Evolutionary conservation across 805 yeast genomes (phyloP).

Genomic region (Isabelozyma rhagii): DNA sequence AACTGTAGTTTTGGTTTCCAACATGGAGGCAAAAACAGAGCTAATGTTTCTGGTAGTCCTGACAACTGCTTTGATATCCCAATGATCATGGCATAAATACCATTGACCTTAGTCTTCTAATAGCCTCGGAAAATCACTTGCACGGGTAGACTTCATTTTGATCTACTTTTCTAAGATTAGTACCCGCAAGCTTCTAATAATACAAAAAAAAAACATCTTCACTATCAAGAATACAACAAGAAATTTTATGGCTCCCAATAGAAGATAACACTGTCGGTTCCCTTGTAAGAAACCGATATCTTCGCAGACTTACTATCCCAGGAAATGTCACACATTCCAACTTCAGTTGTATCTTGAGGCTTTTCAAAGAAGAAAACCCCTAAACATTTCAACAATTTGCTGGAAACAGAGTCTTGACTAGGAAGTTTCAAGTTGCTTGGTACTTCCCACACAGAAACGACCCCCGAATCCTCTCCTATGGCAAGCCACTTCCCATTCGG

Average conservation of each 20-base stretch:
- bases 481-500: conserved; percentile 49
- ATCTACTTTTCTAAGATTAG: no score
- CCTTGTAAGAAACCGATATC: conserved; percentile 33
- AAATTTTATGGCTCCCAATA: conserved; percentile 7
- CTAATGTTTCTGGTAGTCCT: no score
- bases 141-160: no score
- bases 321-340: conserved; percentile 35
- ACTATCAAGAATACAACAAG: neutral
- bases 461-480: conserved; percentile 66
- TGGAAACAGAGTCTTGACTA: neutral
- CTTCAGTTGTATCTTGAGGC: conserved; percentile 7
- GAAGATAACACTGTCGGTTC: conserved; percentile 27
- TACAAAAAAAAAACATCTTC: neutral
- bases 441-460: conserved; percentile 51
- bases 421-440: conserved; percentile 7
- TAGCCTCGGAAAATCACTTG: no score
- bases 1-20: no score
- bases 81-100: no score
- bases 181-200: neutral
- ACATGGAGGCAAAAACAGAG: no score
- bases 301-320: conserved; percentile 30
- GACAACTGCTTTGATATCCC: no score
- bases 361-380: conserved; percentile 18
- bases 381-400: conserved; percentile 20
- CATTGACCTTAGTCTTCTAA: no score